These are phyloP conservation scores for Lizonia empirigonia DNA, from an alignment of 2,329 filamentous ascomycete genomes.

Conservation along the genomic window DNA sequence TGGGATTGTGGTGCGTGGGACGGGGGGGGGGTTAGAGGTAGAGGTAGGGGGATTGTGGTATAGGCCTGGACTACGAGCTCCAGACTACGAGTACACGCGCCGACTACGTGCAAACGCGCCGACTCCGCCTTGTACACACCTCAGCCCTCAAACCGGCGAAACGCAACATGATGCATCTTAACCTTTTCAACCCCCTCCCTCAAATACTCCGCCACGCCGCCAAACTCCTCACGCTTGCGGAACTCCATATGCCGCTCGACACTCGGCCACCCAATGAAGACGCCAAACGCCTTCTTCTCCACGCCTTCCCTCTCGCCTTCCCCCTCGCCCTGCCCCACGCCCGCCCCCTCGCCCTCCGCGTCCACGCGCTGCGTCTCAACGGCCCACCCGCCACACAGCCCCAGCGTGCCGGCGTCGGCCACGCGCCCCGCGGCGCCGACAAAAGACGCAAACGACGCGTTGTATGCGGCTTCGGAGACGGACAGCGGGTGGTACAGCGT, in stretches of 20 bases:
- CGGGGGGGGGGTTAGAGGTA: too few relatives aligned
- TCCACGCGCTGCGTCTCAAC: conserved; percentile 42
- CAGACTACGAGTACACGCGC: too few relatives aligned
- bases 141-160: too few relatives aligned
- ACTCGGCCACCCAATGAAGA: conserved; percentile 59
- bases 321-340: too few relatives aligned
- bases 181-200: conserved; percentile 51
- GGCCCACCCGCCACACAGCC: conserved; percentile 45
- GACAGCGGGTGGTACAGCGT: conserved; percentile 51
- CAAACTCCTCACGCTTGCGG: conserved; percentile 54
- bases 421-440: conserved; percentile 41
- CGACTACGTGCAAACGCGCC: too few relatives aligned
- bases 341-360: too few relatives aligned
- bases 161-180: conserved; percentile 49
- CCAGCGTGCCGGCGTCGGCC: conserved; percentile 28
- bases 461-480: conserved; percentile 31
- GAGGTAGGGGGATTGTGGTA: too few relatives aligned
- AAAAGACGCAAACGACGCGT: conserved; percentile 48
- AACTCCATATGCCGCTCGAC: conserved; percentile 57
- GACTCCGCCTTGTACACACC: too few relatives aligned
- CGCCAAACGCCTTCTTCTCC: conserved; percentile 48
- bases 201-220: conserved; percentile 49
- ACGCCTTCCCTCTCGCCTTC: conserved; percentile 28
- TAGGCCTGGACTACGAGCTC: too few relatives aligned
- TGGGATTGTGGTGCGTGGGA: too few relatives aligned